Evolutionary conservation across 2,329 filamentous ascomycete species (phyloP).

Genomic region (Stagonosporopsis chrysanthemi): DNA sequence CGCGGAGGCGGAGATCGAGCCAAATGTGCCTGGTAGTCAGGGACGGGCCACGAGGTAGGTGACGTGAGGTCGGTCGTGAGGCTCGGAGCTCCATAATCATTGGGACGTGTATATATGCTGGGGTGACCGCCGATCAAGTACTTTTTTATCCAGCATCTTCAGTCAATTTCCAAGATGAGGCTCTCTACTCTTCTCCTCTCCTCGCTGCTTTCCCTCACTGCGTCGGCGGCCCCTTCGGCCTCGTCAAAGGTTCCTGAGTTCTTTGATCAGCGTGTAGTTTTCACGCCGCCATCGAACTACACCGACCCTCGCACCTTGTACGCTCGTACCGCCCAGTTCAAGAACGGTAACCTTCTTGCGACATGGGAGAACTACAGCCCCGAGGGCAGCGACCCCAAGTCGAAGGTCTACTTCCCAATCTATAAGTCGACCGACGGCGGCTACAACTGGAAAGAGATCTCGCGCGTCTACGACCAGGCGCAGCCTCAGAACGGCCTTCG

Average conservation of each 20-base stretch:
- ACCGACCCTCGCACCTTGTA: slow-evolving; percentile 60
- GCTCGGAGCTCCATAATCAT: slow-evolving; percentile 5
- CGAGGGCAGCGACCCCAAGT: slow-evolving; percentile 43
- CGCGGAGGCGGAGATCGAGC: slow-evolving; percentile 1
- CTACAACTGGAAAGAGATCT: slow-evolving; percentile 68
- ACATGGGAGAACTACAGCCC: slow-evolving; percentile 64
- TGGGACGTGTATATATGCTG: slow-evolving; percentile 11
- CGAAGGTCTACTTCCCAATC: slow-evolving; percentile 55
- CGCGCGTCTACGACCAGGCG: slow-evolving; percentile 68
- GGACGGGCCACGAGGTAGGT: slow-evolving; percentile 13
- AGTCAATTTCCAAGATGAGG: slow-evolving; percentile 40
- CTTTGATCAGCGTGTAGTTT: slow-evolving; percentile 51
- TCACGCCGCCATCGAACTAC: slow-evolving; percentile 55
- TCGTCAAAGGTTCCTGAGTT: slow-evolving; percentile 31
- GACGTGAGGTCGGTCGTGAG: slow-evolving; percentile 11
- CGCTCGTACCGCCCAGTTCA: slow-evolving; percentile 58
- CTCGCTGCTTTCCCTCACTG: slow-evolving; percentile 27
- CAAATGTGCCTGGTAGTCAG: slow-evolving; percentile 12
- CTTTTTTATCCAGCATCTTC: slow-evolving; percentile 9
- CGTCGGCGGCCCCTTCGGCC: slow-evolving; percentile 34
- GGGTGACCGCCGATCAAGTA: slow-evolving; percentile 5
- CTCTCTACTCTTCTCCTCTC: slow-evolving; percentile 37
- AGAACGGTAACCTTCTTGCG: slow-evolving; percentile 56
- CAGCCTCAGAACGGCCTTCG: slow-evolving; percentile 72
- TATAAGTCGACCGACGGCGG: slow-evolving; percentile 57